Percentiles rank a stretch among this genome's conserved stretches.
These are phyloP conservation scores for Entelexis sorbosivorans DNA, from an alignment of 1,139 yeast genomes.

Conservation along the genomic window DNA sequence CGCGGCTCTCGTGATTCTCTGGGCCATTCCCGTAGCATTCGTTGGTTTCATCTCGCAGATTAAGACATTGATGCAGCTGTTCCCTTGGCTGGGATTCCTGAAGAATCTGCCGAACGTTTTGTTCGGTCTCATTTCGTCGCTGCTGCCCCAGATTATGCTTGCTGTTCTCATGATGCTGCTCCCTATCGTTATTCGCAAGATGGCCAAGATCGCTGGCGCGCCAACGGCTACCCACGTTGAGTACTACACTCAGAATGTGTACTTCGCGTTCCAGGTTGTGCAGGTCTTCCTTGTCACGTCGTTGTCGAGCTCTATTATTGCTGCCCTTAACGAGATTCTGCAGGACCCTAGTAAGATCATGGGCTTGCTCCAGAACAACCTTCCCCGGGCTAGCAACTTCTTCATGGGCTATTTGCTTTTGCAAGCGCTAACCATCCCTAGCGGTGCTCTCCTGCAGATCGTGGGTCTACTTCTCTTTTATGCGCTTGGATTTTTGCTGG, in stretches of 20 bases:
- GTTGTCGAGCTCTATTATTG: constrained; percentile 66
- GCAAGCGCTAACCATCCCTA: constrained; percentile 75
- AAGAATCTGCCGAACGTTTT: constrained; percentile 42
- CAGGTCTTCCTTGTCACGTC: constrained; percentile 73
- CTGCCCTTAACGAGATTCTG: constrained; percentile 58
- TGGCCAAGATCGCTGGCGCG: constrained; percentile 65
- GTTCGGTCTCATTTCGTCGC: constrained; percentile 73
- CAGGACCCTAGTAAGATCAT: constrained; percentile 58
- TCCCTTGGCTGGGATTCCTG: constrained; percentile 58
- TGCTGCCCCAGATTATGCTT: constrained; percentile 74
- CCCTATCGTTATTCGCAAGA: constrained; percentile 63
- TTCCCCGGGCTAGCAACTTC: constrained; percentile 87
- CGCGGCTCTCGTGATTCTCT: constrained; percentile 53
- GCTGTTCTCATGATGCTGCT: constrained; percentile 74
- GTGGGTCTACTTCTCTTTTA: constrained; percentile 61
- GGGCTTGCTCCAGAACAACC: constrained; percentile 54
- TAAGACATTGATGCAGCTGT: constrained; percentile 36
- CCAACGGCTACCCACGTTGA: constrained; percentile 65
- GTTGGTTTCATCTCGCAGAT: constrained; percentile 89
- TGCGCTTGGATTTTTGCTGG: constrained; percentile 57
- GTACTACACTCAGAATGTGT: constrained; percentile 73
- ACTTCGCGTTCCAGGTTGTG: constrained; percentile 77
- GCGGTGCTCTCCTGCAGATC: constrained; percentile 71
- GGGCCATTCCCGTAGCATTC: constrained; percentile 93
- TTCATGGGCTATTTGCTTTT: constrained; percentile 50